Evolutionary conservation across 257 asterid species (phyloP).

Genomic region (Solanum boliviense): DNA sequence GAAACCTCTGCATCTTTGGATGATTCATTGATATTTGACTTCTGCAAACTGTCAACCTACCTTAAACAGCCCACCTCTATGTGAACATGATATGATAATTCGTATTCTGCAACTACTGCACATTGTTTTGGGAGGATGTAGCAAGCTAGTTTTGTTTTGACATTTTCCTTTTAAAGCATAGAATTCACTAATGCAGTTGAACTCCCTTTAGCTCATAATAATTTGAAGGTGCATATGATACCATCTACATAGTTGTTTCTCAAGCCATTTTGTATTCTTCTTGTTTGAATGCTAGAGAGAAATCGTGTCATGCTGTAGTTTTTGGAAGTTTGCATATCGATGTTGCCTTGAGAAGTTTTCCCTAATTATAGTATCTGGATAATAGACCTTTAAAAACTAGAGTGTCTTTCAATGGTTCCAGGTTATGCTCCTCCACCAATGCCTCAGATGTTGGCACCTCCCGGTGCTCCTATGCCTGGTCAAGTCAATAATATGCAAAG

Average conservation of each 20-base stretch:
- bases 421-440: slow-evolving; percentile 45
- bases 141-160: background rate
- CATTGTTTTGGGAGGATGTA: background rate
- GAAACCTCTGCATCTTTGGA: background rate
- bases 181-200: background rate
- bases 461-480: slow-evolving; percentile 54
- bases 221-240: background rate
- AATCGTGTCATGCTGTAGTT: background rate
- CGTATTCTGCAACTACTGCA: background rate
- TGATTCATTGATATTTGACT: background rate
- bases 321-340: background rate
- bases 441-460: slow-evolving; percentile 66
- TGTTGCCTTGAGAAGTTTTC: background rate
- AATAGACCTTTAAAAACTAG: background rate
- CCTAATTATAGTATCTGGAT: background rate
- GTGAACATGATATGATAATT: background rate
- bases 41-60: background rate
- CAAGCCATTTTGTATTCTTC: background rate
- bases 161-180: background rate
- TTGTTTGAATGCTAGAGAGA: background rate
- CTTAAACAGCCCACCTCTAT: background rate
- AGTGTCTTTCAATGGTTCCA: slow-evolving; percentile 7
- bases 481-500: slow-evolving; percentile 65
- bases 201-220: background rate
- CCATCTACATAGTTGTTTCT: background rate